A percentile compares a stretch with the other conserved stretches of the same genome.
phyloP scores from a whole-genome alignment of 2,329 filamentous ascomycete species.

The Falciphora oryzae region DNA sequence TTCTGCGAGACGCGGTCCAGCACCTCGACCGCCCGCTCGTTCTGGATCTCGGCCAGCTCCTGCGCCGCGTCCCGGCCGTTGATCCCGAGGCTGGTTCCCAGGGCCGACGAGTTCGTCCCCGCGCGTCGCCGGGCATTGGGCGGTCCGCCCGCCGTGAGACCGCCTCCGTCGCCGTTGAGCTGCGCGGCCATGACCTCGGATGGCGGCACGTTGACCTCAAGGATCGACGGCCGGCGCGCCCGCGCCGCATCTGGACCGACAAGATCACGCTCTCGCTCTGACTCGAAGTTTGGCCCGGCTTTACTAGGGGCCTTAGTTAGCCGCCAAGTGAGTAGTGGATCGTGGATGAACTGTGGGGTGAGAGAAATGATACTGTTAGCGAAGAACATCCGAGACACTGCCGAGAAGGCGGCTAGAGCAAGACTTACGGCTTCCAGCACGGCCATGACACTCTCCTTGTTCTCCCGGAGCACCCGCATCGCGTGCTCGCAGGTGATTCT shows the following conservation, averaged over 20 bases:
- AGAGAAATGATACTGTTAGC: not conserved
- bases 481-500: slow-evolving; percentile 97
- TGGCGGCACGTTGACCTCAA: slow-evolving; percentile 57
- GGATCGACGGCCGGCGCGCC: slow-evolving; percentile 61
- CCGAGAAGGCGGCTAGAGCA: slow-evolving; percentile 4
- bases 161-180: slow-evolving; percentile 20
- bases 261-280: slow-evolving; percentile 51
- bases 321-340: slow-evolving; percentile 97
- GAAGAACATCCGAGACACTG: not conserved
- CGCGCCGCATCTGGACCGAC: slow-evolving; percentile 40
- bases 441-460: slow-evolving; percentile 98
- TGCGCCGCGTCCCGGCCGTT: slow-evolving; percentile 26
- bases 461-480: slow-evolving; percentile 92
- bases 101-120: slow-evolving; percentile 53
- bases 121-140: slow-evolving; percentile 43
- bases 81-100: slow-evolving; percentile 25
- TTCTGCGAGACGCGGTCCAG: slow-evolving; percentile 91
- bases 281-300: slow-evolving; percentile 60
- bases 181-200: slow-evolving; percentile 49
- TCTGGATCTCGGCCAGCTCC: slow-evolving; percentile 72
- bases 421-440: slow-evolving; percentile 88
- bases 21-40: slow-evolving; percentile 87
- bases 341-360: slow-evolving; percentile 79
- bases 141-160: slow-evolving; percentile 37
- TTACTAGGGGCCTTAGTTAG: slow-evolving; percentile 62